Evolutionary conservation across 2,329 filamentous ascomycete genomes (phyloP).

Genomic region (Myriosclerotinia curreyana): DNA sequence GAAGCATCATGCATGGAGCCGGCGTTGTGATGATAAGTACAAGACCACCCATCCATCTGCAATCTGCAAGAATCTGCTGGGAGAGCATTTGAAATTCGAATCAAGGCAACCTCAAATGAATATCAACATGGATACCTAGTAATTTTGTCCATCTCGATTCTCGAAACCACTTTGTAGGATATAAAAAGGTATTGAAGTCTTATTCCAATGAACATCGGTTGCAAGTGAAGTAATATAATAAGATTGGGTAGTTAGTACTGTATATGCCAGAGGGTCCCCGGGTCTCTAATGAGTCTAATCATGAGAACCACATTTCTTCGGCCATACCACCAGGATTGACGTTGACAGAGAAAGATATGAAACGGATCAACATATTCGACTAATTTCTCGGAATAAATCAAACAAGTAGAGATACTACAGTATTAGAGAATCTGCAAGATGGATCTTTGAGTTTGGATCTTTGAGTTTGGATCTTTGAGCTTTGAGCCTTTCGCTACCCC

Average conservation of each 20-base stretch:
- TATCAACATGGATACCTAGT: slow-evolving; percentile 22
- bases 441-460: background rate
- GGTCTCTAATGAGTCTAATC: background rate
- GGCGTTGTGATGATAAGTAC: too few relatives aligned
- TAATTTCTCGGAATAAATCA: slow-evolving; percentile 14
- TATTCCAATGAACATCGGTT: slow-evolving; percentile 2
- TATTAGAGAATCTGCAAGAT: background rate
- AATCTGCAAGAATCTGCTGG: slow-evolving; percentile 8
- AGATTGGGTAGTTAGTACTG: background rate
- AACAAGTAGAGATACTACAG: slow-evolving; percentile 5
- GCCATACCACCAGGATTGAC: slow-evolving; percentile 10
- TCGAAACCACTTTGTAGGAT: background rate
- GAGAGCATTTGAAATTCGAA: slow-evolving; percentile 4
- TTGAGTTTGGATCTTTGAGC: too few relatives aligned
- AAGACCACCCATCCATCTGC: too few relatives aligned
- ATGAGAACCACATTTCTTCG: slow-evolving; percentile 14
- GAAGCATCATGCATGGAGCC: slow-evolving; percentile 10
- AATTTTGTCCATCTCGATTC: background rate
- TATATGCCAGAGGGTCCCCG: background rate
- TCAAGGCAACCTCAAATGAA: slow-evolving; percentile 7
- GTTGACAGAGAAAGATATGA: slow-evolving; percentile 13
- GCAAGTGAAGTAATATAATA: too few relatives aligned
- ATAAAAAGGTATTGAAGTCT: background rate
- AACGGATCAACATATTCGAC: slow-evolving; percentile 17
- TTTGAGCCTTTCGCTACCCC: background rate